phyloP scores from a whole-genome alignment of 176 grass and related monocot species.

The Bonia amplexicaulis region DNA sequence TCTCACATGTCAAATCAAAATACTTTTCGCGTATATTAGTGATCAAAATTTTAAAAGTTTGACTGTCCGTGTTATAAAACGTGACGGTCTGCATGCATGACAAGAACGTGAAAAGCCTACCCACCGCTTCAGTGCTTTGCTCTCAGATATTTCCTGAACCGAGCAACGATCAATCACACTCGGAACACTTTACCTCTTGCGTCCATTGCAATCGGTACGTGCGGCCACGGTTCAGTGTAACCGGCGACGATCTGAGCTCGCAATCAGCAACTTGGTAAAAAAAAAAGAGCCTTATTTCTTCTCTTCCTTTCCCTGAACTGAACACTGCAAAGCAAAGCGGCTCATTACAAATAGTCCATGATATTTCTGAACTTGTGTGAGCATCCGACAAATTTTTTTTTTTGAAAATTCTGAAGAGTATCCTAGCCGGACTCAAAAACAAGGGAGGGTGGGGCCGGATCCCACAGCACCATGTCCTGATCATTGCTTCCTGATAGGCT shows the following conservation, averaged over 20 bases:
- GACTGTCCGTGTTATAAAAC: neutral
- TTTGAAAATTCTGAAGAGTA: too few relatives aligned
- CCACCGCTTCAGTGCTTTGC: neutral
- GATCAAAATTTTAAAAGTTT: too few relatives aligned
- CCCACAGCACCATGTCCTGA: too few relatives aligned
- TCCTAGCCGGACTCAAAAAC: too few relatives aligned
- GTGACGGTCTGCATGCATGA: neutral
- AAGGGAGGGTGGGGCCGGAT: too few relatives aligned
- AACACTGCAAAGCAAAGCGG: neutral
- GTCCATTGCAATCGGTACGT: neutral
- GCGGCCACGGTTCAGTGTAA: conserved; percentile 1
- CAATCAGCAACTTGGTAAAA: neutral
- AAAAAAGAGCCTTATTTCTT: neutral
- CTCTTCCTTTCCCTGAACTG: neutral
- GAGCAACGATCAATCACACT: neutral
- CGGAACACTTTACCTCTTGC: neutral
- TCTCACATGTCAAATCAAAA: too few relatives aligned
- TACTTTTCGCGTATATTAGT: too few relatives aligned
- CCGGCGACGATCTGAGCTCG: neutral
- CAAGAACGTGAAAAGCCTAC: neutral
- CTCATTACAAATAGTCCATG: neutral
- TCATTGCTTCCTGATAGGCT: neutral
- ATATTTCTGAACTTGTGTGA: neutral
- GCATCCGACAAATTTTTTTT: neutral
- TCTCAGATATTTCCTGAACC: neutral